phyloP scores from a whole-genome alignment of 805 yeast genomes.

The Wickerhamiella shivajii region DNA sequence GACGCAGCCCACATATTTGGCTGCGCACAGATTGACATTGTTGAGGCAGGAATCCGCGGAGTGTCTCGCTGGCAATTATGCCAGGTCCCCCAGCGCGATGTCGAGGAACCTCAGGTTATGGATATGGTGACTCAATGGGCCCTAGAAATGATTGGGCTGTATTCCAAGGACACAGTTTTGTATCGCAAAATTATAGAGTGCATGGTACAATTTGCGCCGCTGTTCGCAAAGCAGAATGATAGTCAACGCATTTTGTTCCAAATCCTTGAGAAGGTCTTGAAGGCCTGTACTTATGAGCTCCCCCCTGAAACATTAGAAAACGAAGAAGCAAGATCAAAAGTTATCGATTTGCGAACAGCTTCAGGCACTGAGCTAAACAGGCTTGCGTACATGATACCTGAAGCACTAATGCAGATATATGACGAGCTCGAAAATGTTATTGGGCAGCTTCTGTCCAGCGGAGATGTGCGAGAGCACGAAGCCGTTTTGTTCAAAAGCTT shows the following conservation, averaged over 20 bases:
- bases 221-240: slow-evolving; percentile 46
- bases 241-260: slow-evolving; percentile 66
- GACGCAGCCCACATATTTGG: slow-evolving; percentile 56
- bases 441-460: slow-evolving; percentile 47
- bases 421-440: slow-evolving; percentile 73
- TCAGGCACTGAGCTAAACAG: slow-evolving; percentile 93
- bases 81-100: slow-evolving; percentile 23
- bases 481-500: slow-evolving; percentile 89
- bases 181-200: slow-evolving; percentile 81
- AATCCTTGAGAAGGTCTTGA: slow-evolving; percentile 71
- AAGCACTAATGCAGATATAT: slow-evolving; percentile 64
- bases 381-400: slow-evolving; percentile 90
- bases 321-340: slow-evolving; percentile 55
- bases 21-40: slow-evolving; percentile 66
- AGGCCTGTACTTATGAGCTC: slow-evolving; percentile 71
- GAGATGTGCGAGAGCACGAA: slow-evolving; percentile 76
- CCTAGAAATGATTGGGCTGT: slow-evolving; percentile 45
- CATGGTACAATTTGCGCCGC: slow-evolving; percentile 84
- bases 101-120: slow-evolving; percentile 31
- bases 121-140: slow-evolving; percentile 51
- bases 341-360: slow-evolving; percentile 76
- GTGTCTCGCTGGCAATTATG: slow-evolving; percentile 91
- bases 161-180: slow-evolving; percentile 64
- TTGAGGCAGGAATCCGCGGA: slow-evolving; percentile 84
- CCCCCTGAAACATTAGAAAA: slow-evolving; percentile 50